Base-by-base conservation (phyloP, 2,329 filamentous ascomycete species). In the Lasiodiplodia citricola region DNA sequence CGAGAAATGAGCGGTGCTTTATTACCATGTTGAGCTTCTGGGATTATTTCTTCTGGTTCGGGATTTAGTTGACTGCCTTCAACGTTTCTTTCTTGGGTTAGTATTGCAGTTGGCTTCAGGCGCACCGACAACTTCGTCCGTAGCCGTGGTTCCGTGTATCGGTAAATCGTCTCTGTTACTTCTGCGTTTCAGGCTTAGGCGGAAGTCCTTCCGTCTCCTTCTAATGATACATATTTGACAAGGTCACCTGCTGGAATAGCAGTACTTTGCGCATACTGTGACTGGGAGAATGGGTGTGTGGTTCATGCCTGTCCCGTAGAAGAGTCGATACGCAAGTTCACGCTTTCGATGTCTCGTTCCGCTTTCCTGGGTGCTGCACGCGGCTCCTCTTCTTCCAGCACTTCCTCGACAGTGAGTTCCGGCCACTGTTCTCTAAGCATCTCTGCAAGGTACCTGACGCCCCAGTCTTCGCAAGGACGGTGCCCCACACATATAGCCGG, bases 401-500 rank as follows among this genome's bases (percentile, higher is more conserved):
- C 69, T 41, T 80, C 80, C 55, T 76, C 72, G 0, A 81, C 76
- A 8, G 68, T 67, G 18, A 79, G 47, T 5, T 60, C 68, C 2
- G 79, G 78, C 64, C 78, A 82, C 11, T 73, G 71, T 4, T 62
- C 69, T 14, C 76, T 72, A 3, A 81, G 18, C 5, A 71, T 67
- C 16, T 67, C 68, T 14, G 75, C 78, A 21, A 81, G 69, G 56
- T 75, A 79, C 21, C 74, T 70, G n/a, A 82, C 78, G 0, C 80
- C 80, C 79, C 80, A 82, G 23, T 81, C 78, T 67, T 82, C 80
- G 14, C 77, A 77, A 18, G 74, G 72, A 1, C 75, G 73, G 69
- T 82, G 79, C 2, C 80, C 79, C 10, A 81, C 79, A 62, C 80
- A 82, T 4, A 75, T 74, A 16, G 79, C 78, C 13, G 75, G 75